A percentile compares a stretch with the other conserved stretches of the same genome.
Conservation (phyloP, 805 yeast species). For the Wickerhamomyces strasburgensis region DNA sequence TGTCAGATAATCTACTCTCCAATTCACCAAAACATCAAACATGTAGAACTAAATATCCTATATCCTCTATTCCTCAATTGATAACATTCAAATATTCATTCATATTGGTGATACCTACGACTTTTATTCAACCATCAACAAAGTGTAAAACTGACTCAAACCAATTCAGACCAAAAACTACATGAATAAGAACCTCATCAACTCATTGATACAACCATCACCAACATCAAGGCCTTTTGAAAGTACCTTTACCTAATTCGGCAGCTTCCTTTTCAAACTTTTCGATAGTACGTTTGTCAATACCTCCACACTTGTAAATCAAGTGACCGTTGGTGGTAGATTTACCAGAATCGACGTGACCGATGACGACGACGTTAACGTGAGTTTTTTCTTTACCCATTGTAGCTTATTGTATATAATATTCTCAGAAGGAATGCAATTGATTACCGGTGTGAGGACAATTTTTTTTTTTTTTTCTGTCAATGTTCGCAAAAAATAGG, state of each 20-base stretch:
- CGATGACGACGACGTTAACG: conserved; percentile 99
- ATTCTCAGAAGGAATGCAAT: conserved; percentile 32
- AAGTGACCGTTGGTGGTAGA: conserved; percentile 99
- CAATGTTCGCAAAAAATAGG: neutral
- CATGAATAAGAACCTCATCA: neutral
- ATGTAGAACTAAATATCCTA: too few relatives aligned
- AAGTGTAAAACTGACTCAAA: neutral
- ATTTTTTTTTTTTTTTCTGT: conserved; percentile 1
- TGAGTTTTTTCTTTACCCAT: conserved; percentile 91
- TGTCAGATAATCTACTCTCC: too few relatives aligned
- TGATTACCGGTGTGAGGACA: conserved; percentile 35
- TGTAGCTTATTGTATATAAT: conserved; percentile 7
- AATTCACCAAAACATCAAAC: too few relatives aligned
- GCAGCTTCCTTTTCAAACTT: conserved; percentile 98
- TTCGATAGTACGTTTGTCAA: conserved; percentile 97
- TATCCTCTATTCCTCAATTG: too few relatives aligned
- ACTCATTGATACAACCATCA: neutral
- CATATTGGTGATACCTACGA: neutral
- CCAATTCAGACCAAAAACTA: neutral
- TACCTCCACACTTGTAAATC: conserved; percentile 99
- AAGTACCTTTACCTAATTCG: conserved; percentile 96
- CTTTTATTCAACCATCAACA: neutral
- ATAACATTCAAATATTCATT: too few relatives aligned
- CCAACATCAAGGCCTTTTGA: conserved; percentile 81
- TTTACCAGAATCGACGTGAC: conserved; percentile 99